phyloP scores from a whole-genome alignment of 2,329 filamentous ascomycete genomes.

The Pseudogymnoascus sp. region DNA sequence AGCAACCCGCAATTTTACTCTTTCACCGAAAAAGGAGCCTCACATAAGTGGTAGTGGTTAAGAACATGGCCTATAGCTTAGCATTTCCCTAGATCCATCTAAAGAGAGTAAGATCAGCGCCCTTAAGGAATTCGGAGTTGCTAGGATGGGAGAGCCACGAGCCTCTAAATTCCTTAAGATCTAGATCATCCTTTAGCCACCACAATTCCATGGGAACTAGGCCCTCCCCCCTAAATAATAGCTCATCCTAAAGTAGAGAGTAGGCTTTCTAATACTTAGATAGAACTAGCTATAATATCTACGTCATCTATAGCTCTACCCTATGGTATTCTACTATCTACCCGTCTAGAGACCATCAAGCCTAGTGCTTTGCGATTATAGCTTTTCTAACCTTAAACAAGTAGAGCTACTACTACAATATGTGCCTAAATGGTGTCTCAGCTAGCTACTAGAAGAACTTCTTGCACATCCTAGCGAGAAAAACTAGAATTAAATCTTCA shows the following conservation, averaged over 20 bases:
- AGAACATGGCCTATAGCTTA: slow-evolving; percentile 13
- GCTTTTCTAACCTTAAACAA: background rate
- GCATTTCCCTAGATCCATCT: background rate
- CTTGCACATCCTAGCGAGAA: slow-evolving; percentile 12
- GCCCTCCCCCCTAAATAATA: slow-evolving; percentile 7
- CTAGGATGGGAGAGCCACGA: slow-evolving; percentile 11
- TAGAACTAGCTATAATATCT: slow-evolving; percentile 10
- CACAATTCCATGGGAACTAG: slow-evolving; percentile 10
- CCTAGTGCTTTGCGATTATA: slow-evolving; percentile 11
- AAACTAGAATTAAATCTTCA: slow-evolving; percentile 11
- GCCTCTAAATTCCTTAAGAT: slow-evolving; percentile 11
- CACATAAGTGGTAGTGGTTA: no score
- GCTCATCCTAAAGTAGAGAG: slow-evolving; percentile 12
- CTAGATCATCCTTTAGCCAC: slow-evolving; percentile 13
- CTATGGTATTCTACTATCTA: background rate
- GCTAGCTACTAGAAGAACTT: slow-evolving; percentile 13
- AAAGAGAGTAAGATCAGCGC: slow-evolving; percentile 7
- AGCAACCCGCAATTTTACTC: no score
- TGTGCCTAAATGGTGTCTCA: slow-evolving; percentile 13
- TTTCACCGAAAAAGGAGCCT: no score
- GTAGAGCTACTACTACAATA: slow-evolving; percentile 11
- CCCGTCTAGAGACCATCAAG: slow-evolving; percentile 10
- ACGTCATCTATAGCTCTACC: slow-evolving; percentile 11
- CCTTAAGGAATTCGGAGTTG: slow-evolving; percentile 13
- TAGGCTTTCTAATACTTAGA: slow-evolving; percentile 12